Evolutionary conservation across 2,329 filamentous ascomycete species (phyloP), one percentile per base, ranked within the genome.

Genomic region (Fusarium euwallaceae): DNA sequence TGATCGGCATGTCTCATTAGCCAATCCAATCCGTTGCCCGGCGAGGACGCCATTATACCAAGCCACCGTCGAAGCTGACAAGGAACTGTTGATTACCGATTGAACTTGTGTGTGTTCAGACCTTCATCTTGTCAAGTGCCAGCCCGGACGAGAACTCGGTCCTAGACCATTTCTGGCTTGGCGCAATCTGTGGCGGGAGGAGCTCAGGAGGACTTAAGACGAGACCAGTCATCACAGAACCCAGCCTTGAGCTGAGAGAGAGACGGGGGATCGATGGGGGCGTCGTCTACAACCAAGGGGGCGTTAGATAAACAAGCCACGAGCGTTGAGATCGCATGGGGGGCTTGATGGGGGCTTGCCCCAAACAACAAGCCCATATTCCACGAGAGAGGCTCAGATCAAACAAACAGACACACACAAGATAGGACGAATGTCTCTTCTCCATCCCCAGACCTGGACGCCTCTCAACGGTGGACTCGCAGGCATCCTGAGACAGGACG

Each of bases 261-360:
- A 61, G 51, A 59, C 62, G 59, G 11, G 34, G 29, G 29, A 10
- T 32, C 9, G 65, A 62, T 56, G 48, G 67, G 36, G 64, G 64
- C 53, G 55, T 72, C 37, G 62, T 59, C 43, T 66, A 41, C 56
- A 69, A 69, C 29, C 29, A 62, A 41, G 55, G 66, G 59, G 34
- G 67, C 69, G 68, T 70, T 65, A 76, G 71, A 72, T 32, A 70
- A 61, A 69, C 69, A 67, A 70, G 71, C 74, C 71, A 75, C 65
- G 62, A 69, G 53, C 73, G 75, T 77, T 77, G 73, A 68, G 64
- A 71, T 75, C 64, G 67, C 64, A 62, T 20, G 56, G 61, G 61
- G 45, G 65, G 53, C 62, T 65, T 48, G 56, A 55, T 48, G 55
- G 48, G 63, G 41, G 12, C 48, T 51, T 51, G 45, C 16, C 45